These are phyloP conservation scores for Lolium perenne DNA, from an alignment of 176 grass and related monocot genomes.

Conservation along the genomic window DNA sequence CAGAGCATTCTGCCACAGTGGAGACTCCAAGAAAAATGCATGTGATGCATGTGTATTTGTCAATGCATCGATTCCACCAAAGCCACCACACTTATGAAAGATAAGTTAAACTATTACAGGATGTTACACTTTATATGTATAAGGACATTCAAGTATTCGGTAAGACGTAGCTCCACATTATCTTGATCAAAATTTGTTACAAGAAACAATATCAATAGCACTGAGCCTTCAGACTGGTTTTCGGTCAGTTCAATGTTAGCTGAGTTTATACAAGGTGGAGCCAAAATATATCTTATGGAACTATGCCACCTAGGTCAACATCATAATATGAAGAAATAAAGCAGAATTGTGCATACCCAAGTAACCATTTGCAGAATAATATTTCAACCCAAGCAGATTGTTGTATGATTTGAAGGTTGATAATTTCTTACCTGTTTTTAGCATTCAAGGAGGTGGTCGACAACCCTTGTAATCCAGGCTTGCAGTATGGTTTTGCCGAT, in stretches of 20 bases:
- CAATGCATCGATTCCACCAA: slow-evolving; percentile 26
- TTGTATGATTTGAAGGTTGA: slow-evolving; percentile 23
- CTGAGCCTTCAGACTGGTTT: slow-evolving; percentile 13
- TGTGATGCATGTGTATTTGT: slow-evolving; percentile 15
- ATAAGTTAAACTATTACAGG: slow-evolving; percentile 3
- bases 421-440: slow-evolving; percentile 54
- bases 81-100: slow-evolving; percentile 19
- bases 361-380: slow-evolving; percentile 18
- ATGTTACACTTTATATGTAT: slow-evolving; percentile 26
- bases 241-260: slow-evolving; percentile 8
- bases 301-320: background rate
- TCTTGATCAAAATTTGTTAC: slow-evolving; percentile 20
- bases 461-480: slow-evolving; percentile 44
- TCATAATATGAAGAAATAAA: slow-evolving; percentile 29
- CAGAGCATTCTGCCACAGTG: slow-evolving; percentile 1
- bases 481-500: slow-evolving; percentile 49
- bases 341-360: slow-evolving; percentile 1
- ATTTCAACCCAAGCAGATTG: slow-evolving; percentile 32
- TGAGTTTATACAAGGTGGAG: slow-evolving; percentile 1
- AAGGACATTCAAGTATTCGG: background rate
- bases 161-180: slow-evolving; percentile 24
- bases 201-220: slow-evolving; percentile 12
- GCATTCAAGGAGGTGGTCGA: slow-evolving; percentile 33
- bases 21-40: slow-evolving; percentile 18
- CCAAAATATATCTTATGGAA: slow-evolving; percentile 24